Evolutionary conservation across 305 asterid genomes (phyloP).

Genomic region (Rubia peregrina): DNA sequence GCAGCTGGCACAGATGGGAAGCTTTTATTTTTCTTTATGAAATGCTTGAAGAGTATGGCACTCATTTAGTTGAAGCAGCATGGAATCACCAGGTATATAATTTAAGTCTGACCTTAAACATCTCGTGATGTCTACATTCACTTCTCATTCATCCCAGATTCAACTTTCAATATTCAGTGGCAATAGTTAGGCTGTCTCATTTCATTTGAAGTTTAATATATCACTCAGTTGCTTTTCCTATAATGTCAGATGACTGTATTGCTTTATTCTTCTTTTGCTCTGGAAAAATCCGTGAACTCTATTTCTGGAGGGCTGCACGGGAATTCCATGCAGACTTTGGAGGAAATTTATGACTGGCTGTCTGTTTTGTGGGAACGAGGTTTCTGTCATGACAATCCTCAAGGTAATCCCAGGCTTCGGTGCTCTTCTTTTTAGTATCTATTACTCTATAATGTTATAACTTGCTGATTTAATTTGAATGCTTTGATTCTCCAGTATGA

Average conservation of each 20-base stretch:
- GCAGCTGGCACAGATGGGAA: constrained; percentile 67
- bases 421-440: not conserved
- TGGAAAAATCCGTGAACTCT: constrained; percentile 33
- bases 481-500: not conserved
- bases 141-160: constrained; percentile 10
- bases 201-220: not conserved
- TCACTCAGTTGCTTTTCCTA: constrained; percentile 16
- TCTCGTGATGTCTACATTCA: not conserved
- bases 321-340: constrained; percentile 50
- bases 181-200: not conserved
- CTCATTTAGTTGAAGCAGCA: constrained; percentile 98
- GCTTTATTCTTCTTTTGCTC: constrained; percentile 47
- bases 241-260: constrained; percentile 54
- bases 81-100: constrained; percentile 86
- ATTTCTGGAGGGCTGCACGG: constrained; percentile 30
- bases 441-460: not conserved
- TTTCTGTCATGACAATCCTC: constrained; percentile 89
- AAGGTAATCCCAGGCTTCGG: constrained; percentile 38
- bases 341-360: constrained; percentile 66
- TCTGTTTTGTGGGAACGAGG: constrained; percentile 91
- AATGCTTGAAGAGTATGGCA: constrained; percentile 98
- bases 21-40: constrained; percentile 85
- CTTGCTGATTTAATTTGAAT: constrained; percentile 2
- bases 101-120: not conserved
- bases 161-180: not conserved